Conservation (phyloP, 805 yeast species). For the Candida adriatica region DNA sequence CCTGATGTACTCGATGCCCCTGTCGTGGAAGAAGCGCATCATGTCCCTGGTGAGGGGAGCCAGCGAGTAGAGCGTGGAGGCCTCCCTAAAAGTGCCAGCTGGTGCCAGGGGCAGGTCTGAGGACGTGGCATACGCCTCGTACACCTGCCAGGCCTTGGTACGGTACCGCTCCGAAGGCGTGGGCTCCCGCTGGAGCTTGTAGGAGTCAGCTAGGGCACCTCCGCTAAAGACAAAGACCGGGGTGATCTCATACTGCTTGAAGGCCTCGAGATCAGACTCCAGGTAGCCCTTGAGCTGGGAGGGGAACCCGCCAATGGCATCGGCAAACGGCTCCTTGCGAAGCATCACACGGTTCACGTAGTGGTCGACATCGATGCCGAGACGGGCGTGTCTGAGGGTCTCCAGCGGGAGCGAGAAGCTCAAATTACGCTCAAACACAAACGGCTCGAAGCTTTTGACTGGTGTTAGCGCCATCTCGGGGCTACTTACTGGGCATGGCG, state of each 20-base stretch:
- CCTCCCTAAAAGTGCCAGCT: conserved; percentile 46
- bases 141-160: conserved; percentile 39
- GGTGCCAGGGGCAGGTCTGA: conserved; percentile 23
- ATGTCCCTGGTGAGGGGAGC: conserved; percentile 49
- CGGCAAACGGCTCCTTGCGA: conserved; percentile 58
- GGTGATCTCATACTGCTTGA: conserved; percentile 56
- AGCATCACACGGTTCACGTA: conserved; percentile 59
- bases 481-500: no score
- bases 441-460: conserved; percentile 59
- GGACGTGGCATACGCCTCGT: conserved; percentile 12
- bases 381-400: conserved; percentile 53
- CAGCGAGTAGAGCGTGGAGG: conserved; percentile 35
- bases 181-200: conserved; percentile 31
- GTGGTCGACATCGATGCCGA: conserved; percentile 83
- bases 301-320: conserved; percentile 82
- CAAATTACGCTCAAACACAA: conserved; percentile 59
- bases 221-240: conserved; percentile 82
- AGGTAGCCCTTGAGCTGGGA: conserved; percentile 47
- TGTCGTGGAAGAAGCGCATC: conserved; percentile 47
- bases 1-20: conserved; percentile 57
- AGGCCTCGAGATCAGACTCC: conserved; percentile 54
- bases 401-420: conserved; percentile 58
- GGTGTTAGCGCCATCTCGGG: conserved; percentile 9
- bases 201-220: conserved; percentile 33
- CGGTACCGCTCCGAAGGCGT: conserved; percentile 31